A percentile compares a stretch with the other conserved stretches of the same genome.
These are phyloP conservation scores for Garcia nutans DNA, from an alignment of 345 rosid species.

Conservation along the genomic window DNA sequence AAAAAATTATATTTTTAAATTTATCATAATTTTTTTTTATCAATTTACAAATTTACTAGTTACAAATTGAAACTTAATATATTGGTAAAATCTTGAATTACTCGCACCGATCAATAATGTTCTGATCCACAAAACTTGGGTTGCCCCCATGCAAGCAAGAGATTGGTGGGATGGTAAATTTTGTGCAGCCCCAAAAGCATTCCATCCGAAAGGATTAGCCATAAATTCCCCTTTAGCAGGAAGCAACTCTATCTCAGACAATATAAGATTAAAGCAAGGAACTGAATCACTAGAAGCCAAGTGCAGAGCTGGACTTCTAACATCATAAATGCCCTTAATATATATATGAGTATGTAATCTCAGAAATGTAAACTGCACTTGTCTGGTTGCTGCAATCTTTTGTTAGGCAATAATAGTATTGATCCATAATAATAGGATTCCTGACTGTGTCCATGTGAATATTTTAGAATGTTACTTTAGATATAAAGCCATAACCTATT, in stretches of 20 bases:
- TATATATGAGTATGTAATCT: constrained; percentile 25
- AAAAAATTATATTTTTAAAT: too few relatives aligned
- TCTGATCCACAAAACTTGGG: constrained; percentile 25
- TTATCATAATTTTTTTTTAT: too few relatives aligned
- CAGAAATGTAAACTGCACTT: constrained; percentile 30
- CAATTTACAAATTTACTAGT: too few relatives aligned
- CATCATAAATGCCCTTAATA: constrained; percentile 37
- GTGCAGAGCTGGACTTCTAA: constrained; percentile 44
- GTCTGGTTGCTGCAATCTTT: constrained; percentile 34
- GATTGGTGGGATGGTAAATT: constrained; percentile 40
- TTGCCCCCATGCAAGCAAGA: constrained; percentile 38
- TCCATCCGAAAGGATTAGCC: constrained; percentile 79
- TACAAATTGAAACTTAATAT: background rate
- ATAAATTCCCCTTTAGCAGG: constrained; percentile 67
- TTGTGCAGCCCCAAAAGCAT: constrained; percentile 69
- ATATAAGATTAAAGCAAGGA: constrained; percentile 31
- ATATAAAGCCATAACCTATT: constrained; percentile 32
- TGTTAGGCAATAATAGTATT: constrained; percentile 31
- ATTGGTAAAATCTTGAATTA: background rate
- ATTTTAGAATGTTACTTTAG: constrained; percentile 28
- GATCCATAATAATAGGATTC: constrained; percentile 38
- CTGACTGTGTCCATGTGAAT: constrained; percentile 33
- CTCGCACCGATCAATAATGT: constrained; percentile 27
- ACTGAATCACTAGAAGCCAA: constrained; percentile 40
- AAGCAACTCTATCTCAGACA: constrained; percentile 37